These are phyloP conservation scores for Pleoardoris graminearum DNA, from an alignment of 2,329 filamentous ascomycete genomes.

Conservation along the genomic window DNA sequence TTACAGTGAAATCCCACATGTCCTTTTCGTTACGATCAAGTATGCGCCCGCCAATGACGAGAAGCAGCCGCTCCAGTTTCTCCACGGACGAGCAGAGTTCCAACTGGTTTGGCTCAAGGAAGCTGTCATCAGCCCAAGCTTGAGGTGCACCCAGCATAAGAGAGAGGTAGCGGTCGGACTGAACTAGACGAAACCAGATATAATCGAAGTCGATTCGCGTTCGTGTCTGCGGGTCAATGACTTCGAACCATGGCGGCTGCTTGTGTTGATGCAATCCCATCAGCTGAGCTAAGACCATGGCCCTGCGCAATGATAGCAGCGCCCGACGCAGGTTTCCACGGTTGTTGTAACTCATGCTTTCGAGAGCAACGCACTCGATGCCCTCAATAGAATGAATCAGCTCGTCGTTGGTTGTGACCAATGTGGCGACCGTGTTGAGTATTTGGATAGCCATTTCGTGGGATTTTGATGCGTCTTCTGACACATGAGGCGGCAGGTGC, in stretches of 20 bases:
- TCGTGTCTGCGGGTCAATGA: conserved; percentile 12
- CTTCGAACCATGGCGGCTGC: conserved; percentile 33
- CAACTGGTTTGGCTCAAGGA: conserved; percentile 13
- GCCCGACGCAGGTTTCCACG: conserved; percentile 45
- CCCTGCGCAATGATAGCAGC: conserved; percentile 45
- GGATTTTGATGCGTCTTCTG: conserved; percentile 20
- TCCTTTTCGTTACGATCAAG: conserved; percentile 44
- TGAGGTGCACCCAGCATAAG: conserved; percentile 48
- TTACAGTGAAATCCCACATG: conserved; percentile 29
- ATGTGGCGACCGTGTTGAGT: conserved; percentile 27
- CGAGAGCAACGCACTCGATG: conserved; percentile 48
- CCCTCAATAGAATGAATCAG: conserved; percentile 44
- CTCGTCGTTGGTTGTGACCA: conserved; percentile 46
- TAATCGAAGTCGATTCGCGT: conserved; percentile 17
- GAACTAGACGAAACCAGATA: conserved; percentile 47
- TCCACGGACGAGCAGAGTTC: conserved; percentile 26
- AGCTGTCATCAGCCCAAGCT: conserved; percentile 25
- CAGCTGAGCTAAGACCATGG: conserved; percentile 45
- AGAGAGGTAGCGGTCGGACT: conserved; percentile 44
- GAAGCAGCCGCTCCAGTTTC: conserved; percentile 37
- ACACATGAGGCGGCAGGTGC: conserved; percentile 21
- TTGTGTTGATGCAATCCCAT: conserved; percentile 47
- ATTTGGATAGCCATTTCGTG: conserved; percentile 30
- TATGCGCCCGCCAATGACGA: conserved; percentile 44
- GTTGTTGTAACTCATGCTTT: conserved; percentile 45